Evolutionary conservation across 495 filamentous ascomycete species (phyloP), one percentile per base, ranked within the genome.

Genomic region (Penicillium verhagenii): DNA sequence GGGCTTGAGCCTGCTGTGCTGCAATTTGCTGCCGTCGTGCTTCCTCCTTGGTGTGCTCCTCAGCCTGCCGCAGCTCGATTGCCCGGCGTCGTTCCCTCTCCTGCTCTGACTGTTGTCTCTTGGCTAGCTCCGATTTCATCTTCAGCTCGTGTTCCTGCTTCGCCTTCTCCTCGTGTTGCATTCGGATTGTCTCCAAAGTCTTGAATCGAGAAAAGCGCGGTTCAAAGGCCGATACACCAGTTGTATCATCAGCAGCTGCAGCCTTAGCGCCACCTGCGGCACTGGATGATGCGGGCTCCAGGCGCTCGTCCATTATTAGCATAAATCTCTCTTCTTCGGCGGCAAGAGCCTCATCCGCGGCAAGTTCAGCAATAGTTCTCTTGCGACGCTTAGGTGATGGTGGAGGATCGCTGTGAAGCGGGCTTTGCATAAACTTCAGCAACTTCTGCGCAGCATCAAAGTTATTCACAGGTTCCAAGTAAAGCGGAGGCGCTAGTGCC

Each of bases 181-280:
- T 78, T 59, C 86, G 89, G 62, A 99, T 96, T 33, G 88, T 86
- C 33, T 89, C 90, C 21, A 99, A 79, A 1, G 88, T 80, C 73
- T 97, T 96, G 75, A 96, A 97, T 11, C 87, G 79, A 49, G 93
- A 91, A 67, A 97, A 97, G 5, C 86, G 81, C 40, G 91, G 90
- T 60, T 96, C 88, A 62, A 93, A 96, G 19, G 85, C 71, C 7
- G 81, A 75, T 2, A 82, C 77, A 44, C 83, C 86, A 26, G 84
- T 80, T 46, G 87, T 82, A n/a, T 85, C 90, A 61, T 95, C 90
- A 11, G 84, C 85, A 50, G 83, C 85, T 3, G 84, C 76, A 45
- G 87, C 81, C 54, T 85, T 88, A 1, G 79, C 76, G 20, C 69
- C 79, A 37, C 74, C 80, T 33, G 84, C 79, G 14, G 76, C 79